Conservation (phyloP, 2,329 filamentous ascomycete species). For the Microdochium trichocladiopsis region DNA sequence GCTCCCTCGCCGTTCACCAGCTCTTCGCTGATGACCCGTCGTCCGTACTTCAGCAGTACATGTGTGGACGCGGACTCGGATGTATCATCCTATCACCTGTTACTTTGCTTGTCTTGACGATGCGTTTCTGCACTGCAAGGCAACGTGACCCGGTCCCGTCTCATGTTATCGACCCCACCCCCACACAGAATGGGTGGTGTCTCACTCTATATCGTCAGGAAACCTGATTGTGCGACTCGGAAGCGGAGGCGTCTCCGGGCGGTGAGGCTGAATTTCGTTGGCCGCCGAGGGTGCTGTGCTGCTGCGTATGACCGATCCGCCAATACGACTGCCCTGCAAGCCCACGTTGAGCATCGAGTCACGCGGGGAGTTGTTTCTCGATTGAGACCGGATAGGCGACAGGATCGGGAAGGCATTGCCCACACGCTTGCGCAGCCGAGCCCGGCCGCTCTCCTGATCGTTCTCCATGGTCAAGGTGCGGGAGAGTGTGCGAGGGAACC, state of each 20-base stretch:
- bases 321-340: conserved; percentile 12
- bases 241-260: not conserved
- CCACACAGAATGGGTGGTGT: not conserved
- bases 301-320: conserved; percentile 27
- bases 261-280: not conserved
- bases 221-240: not conserved
- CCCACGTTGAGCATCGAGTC: not conserved
- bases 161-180: not conserved
- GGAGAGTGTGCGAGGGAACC: conserved; percentile 58
- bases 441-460: conserved; percentile 19
- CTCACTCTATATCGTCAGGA: not conserved
- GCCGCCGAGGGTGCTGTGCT: not conserved
- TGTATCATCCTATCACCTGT: not conserved
- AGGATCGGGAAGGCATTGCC: not conserved
- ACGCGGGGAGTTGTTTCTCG: not conserved
- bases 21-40: not conserved
- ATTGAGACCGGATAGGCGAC: conserved; percentile 6
- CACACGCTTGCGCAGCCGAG: conserved; percentile 8
- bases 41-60: not conserved
- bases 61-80: not conserved
- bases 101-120: not conserved
- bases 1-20: not conserved
- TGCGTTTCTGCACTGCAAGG: not conserved
- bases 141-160: not conserved
- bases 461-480: conserved; percentile 29